phyloP scores from a whole-genome alignment of 208 protist species.

The Novymonas esmeraldas region DNA sequence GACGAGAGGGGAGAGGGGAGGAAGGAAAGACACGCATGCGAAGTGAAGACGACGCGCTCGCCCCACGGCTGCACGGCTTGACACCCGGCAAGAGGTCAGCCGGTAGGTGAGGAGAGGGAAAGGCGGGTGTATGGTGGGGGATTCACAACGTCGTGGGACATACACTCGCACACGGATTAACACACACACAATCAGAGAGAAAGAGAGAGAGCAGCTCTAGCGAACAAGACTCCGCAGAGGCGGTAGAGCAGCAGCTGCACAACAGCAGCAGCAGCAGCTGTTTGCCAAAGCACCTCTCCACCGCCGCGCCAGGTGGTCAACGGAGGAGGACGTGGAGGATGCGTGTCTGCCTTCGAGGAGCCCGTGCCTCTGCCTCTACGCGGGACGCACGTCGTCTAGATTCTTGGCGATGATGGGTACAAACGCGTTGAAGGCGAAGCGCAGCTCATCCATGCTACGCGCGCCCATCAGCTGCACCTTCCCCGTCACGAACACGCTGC shows the following conservation, averaged over 20 bases:
- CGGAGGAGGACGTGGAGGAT: too few species aligned
- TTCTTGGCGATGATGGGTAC: slow-evolving; percentile 81
- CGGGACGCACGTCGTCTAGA: slow-evolving; percentile 5
- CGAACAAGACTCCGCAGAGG: too few species aligned
- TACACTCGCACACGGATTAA: too few species aligned
- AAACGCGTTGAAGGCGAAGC: slow-evolving; percentile 81
- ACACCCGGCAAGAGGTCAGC: too few species aligned
- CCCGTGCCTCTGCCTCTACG: not conserved
- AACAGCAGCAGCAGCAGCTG: not conserved
- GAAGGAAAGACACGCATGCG: not conserved
- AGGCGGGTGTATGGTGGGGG: not conserved
- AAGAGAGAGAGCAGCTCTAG: too few species aligned
- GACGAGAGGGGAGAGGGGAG: not conserved
- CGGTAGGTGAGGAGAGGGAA: too few species aligned
- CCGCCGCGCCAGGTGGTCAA: not conserved
- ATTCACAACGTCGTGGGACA: too few species aligned
- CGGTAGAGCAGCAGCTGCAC: not conserved
- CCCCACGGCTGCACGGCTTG: too few species aligned
- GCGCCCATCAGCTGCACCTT: slow-evolving; percentile 85
- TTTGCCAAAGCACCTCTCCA: not conserved
- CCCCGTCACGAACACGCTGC: slow-evolving; percentile 82
- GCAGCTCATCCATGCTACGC: slow-evolving; percentile 79
- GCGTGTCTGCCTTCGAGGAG: too few species aligned
- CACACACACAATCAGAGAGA: too few species aligned
- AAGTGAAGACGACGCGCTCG: too few species aligned